phyloP scores from a whole-genome alignment of 345 rosid species.

The Populus euphratica region DNA sequence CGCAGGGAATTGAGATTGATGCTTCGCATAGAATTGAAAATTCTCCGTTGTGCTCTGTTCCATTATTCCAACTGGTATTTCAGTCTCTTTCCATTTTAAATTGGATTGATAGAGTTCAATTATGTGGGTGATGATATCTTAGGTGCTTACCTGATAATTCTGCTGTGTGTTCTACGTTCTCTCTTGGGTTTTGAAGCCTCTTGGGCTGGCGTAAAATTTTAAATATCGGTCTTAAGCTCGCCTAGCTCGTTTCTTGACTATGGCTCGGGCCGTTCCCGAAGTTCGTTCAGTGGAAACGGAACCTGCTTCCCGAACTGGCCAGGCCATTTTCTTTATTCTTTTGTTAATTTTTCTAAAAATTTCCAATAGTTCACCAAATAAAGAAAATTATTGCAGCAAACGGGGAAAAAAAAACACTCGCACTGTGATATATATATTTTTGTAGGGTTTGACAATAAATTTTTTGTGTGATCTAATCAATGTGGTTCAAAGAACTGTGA shows the following conservation, averaged over 20 bases:
- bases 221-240: neutral
- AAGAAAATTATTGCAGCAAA: no score
- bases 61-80: neutral
- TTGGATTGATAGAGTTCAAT: conserved; percentile 3
- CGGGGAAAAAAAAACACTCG: no score
- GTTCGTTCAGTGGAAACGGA: neutral
- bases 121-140: neutral
- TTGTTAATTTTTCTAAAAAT: no score
- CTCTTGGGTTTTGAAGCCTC: neutral
- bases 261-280: neutral
- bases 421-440: no score
- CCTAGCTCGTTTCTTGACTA: neutral
- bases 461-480: no score
- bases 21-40: neutral
- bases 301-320: neutral
- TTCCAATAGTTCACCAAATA: no score
- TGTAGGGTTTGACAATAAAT: no score
- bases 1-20: conserved; percentile 4
- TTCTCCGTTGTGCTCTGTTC: neutral
- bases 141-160: neutral
- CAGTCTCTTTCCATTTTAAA: neutral
- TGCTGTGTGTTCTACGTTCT: neutral
- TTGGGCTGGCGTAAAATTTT: neutral
- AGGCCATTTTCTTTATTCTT: neutral
- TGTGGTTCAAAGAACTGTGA: no score